Evolutionary conservation across 2,329 filamentous ascomycete species (phyloP), one percentile per base, ranked within the genome.

Genomic region (Fusarium staphyleae): DNA sequence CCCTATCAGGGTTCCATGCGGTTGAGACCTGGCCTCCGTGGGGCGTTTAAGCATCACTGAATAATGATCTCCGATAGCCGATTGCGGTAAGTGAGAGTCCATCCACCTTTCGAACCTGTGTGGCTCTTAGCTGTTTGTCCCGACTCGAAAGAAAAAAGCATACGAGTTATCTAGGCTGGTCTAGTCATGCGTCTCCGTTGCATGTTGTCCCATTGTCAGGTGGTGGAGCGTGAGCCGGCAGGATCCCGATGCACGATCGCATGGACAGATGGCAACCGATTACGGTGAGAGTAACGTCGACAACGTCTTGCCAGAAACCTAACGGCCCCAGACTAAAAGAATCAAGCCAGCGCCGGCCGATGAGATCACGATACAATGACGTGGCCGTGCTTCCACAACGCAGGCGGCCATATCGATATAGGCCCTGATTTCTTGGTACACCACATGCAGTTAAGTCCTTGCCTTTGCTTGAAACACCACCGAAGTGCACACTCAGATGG

Each of bases 351-450:
- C 44, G 53, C 56, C 61, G 60, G 43, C 42, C 58, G 65, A 67
- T 67, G 63, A 63, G 65, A 59, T 62, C 63, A 67, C 50, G 43
- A 55, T 65, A 61, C 50, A 55, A 66, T 67, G 65, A 67, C 65
- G 62, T 67, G 62, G 63, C 53, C 42, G 48, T 67, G 48, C 59
- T 50, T 60, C 48, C 29, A 32, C 40, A 43, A 43, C 22, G 22
- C 47, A 39, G 43, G 42, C 30, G 40, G 47, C 51, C 41, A 39
- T 52, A 67, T 66, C 60, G 52, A 60, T 64, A 57, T 8, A 24
- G 7, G 9, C 22, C 47, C 52, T 58, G 40, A 58, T 62, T 56
- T 51, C 53, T 52, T 44, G 40, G 58, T 58, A 48, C 55, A 55
- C 47, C 57, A 53, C 42, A 53, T 44, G 48, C 50, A 56, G 52